These are phyloP conservation scores for Borovskyia barvae DNA, from an alignment of 208 protist species.

Conservation along the genomic window DNA sequence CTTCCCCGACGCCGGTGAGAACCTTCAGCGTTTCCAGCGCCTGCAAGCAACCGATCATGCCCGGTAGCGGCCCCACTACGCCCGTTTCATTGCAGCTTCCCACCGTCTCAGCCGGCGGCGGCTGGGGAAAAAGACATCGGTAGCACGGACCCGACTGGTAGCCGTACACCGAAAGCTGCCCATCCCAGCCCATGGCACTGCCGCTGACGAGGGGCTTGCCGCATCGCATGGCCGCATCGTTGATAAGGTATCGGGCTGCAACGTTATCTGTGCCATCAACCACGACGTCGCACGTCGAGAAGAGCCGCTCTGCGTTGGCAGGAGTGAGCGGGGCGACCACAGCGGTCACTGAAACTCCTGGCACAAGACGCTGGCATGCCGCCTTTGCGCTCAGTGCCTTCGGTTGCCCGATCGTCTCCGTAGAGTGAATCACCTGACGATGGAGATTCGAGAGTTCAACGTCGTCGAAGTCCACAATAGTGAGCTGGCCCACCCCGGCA, in stretches of 20 bases:
- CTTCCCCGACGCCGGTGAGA: conserved; percentile 58
- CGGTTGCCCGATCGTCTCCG: conserved; percentile 35
- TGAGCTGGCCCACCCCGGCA: conserved; percentile 89
- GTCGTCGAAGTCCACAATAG: conserved; percentile 91
- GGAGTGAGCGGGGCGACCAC: conserved; percentile 39
- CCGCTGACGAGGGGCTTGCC: conserved; percentile 91
- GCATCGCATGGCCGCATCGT: conserved; percentile 91
- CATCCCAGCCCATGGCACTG: conserved; percentile 94
- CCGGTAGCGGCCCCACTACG: conserved; percentile 92
- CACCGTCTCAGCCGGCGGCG: conserved; percentile 77
- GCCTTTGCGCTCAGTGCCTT: conserved; percentile 87
- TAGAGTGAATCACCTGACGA: conserved; percentile 93
- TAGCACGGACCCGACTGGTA: conserved; percentile 87
- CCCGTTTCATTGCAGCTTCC: conserved; percentile 92
- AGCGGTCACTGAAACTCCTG: conserved; percentile 34
- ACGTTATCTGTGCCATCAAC: conserved; percentile 94
- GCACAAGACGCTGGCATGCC: conserved; percentile 70
- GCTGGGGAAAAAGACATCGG: conserved; percentile 91
- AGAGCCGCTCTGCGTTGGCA: conserved; percentile 73
- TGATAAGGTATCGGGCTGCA: conserved; percentile 92
- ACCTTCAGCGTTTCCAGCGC: conserved; percentile 92
- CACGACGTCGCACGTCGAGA: conserved; percentile 83
- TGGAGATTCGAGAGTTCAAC: conserved; percentile 95
- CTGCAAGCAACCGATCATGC: conserved; percentile 93
- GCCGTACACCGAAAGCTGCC: conserved; percentile 92